Percentiles rank a stretch among this genome's conserved stretches.
Evolutionary conservation across 805 yeast genomes (phyloP).

Genomic region (Saturnispora mendoncae): DNA sequence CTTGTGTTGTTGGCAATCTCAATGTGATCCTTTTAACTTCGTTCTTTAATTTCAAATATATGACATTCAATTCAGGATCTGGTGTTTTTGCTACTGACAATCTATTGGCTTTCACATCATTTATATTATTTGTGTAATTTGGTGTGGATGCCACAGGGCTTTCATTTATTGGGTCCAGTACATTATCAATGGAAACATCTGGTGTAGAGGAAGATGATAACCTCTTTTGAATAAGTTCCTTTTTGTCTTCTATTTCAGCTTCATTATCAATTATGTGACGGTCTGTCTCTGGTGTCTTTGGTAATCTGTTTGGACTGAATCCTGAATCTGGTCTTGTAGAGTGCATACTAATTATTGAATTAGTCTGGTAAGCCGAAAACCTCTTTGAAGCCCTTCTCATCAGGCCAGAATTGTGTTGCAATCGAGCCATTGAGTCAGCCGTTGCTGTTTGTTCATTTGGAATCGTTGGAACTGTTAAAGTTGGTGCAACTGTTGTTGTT

Average conservation of each 20-base stretch:
- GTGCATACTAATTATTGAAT: slow-evolving; percentile 25
- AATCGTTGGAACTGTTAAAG: background rate
- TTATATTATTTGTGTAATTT: no score
- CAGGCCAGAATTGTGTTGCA: slow-evolving; percentile 74
- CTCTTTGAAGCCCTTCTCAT: slow-evolving; percentile 91
- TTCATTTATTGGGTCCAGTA: background rate
- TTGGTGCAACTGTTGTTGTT: background rate
- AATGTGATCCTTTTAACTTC: slow-evolving; percentile 47
- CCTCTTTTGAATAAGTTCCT: slow-evolving; percentile 6
- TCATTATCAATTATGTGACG: slow-evolving; percentile 21
- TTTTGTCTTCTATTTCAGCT: slow-evolving; percentile 19
- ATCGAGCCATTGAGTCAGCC: slow-evolving; percentile 58
- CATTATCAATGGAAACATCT: slow-evolving; percentile 8
- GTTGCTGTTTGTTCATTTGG: background rate
- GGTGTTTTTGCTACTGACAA: background rate
- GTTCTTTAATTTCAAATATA: slow-evolving; percentile 45
- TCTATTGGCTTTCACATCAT: no score
- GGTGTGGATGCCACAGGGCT: background rate
- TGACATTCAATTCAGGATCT: background rate
- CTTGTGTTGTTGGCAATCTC: slow-evolving; percentile 38
- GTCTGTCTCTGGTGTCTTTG: slow-evolving; percentile 21
- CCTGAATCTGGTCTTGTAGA: slow-evolving; percentile 8
- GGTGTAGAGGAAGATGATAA: slow-evolving; percentile 5
- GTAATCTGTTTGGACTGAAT: slow-evolving; percentile 11
- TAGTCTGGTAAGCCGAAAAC: slow-evolving; percentile 78